Evolutionary conservation across 2,329 filamentous ascomycete species (phyloP), one percentile per base, ranked within the genome.

Genomic region (Berkeleyomyces basicola): DNA sequence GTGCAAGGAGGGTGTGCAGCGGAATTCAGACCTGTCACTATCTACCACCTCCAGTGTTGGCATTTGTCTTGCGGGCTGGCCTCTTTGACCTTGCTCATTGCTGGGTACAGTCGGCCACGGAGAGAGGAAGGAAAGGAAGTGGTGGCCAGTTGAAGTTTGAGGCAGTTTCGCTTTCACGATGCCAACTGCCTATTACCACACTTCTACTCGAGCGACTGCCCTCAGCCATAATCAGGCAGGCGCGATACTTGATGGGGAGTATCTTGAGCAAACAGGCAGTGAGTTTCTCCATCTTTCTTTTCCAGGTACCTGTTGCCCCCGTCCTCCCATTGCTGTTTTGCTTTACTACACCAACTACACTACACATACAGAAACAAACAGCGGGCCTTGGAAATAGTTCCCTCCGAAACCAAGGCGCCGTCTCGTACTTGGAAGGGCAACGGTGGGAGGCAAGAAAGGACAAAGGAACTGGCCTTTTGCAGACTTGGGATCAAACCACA

Each of bases 31-130:
- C 58, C 23, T 43, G 7, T 46, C 33, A 42, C 16, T 47, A 23
- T 46, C 16, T 47, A 23, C 36, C 58, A 59, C 58, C 36, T 43
- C 36, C 37, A 10, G 16, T 59, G 58, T 23, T 10, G 40, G 43
- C 33, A 37, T 47, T 31, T 59, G 58, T 59, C 58, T 59, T 23
- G 46, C 42, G 44, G 33, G 58, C 37, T 47, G 58, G 58, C 58
- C 33, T 59, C 58, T 59, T 7, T 3, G 49, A 36, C 31, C 7
- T 53, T 7, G 31, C 6, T 14, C 10, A 31, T n/a, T 53, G 23
- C 23, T 23, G 23, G 23, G 23, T 23, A 23, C 31, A 3, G n/a
- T 53, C 14, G 14, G n/a, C 10, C 31, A 39, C 33, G 14, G 16
- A 23, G 11, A 53, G 9, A 37, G 4, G 49, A 53, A n/a, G 7